Evolutionary conservation across 169 alveolate genomes (phyloP).

Genomic region (Plasmodium fragile): DNA sequence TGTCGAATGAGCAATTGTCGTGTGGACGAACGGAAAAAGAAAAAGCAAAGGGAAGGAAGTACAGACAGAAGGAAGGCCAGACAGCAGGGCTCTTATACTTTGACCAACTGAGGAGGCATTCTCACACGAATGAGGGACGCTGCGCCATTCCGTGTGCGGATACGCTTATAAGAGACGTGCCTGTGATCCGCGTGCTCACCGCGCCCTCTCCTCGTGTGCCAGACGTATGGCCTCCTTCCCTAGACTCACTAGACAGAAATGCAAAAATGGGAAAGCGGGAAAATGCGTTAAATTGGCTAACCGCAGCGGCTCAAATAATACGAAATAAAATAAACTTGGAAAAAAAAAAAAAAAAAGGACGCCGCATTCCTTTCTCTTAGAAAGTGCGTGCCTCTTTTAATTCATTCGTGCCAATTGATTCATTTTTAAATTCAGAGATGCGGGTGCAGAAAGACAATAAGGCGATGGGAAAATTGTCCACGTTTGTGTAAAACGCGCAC

Average conservation of each 20-base stretch:
- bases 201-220: neutral
- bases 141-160: neutral
- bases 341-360: neutral
- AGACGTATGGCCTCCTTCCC: neutral
- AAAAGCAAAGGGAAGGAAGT: neutral
- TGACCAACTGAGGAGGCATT: neutral
- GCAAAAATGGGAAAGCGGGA: neutral
- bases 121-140: neutral
- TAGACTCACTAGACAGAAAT: neutral
- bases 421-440: neutral
- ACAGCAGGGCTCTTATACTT: neutral
- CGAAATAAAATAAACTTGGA: neutral
- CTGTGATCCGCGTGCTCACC: neutral
- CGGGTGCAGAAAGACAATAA: constrained; percentile 1
- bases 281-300: neutral
- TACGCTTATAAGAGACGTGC: neutral
- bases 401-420: neutral
- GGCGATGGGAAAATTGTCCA: neutral
- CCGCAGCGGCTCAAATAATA: neutral
- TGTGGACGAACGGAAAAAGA: neutral
- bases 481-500: neutral
- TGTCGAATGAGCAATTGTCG: neutral
- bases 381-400: neutral
- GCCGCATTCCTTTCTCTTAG: neutral
- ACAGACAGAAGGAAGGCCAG: neutral